Conservation (phyloP, 1,284 basidiomycete species). For the Xerocomus nothofagi region DNA sequence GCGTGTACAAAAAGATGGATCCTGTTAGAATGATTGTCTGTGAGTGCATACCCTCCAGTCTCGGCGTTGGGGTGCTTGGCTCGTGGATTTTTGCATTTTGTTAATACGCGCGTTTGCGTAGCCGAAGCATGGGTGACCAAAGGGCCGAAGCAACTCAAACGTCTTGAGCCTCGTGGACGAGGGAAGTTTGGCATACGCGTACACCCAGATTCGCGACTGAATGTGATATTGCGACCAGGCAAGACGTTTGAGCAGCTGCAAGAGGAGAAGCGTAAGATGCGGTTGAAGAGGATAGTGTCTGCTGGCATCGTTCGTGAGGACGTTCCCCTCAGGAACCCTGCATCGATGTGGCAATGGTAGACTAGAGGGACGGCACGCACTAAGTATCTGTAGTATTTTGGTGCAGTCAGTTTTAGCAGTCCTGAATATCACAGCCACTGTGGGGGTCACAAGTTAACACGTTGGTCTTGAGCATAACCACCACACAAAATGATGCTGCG, state of each 20-base stretch:
- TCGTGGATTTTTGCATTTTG: not conserved
- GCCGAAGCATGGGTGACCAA: constrained; percentile 95
- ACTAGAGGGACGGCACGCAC: constrained; percentile 4
- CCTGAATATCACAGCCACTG: constrained; percentile 22
- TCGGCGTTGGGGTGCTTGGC: not conserved
- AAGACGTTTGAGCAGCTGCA: constrained; percentile 75
- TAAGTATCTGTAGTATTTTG: too few relatives aligned
- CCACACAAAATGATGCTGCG: constrained; percentile 37
- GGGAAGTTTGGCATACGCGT: constrained; percentile 78
- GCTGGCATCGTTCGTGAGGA: constrained; percentile 80
- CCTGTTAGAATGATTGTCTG: constrained; percentile 79
- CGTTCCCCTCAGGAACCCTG: constrained; percentile 73
- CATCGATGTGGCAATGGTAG: constrained; percentile 84
- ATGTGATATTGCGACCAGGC: constrained; percentile 82
- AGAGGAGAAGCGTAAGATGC: constrained; percentile 61
- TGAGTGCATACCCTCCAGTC: constrained; percentile 33
- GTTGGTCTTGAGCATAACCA: constrained; percentile 20
- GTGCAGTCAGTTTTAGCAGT: not conserved
- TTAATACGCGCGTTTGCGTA: constrained; percentile 33
- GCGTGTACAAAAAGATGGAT: constrained; percentile 74
- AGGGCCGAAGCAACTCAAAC: constrained; percentile 63
- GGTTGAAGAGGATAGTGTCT: constrained; percentile 75
- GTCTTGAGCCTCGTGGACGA: constrained; percentile 86
- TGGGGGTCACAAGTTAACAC: constrained; percentile 13
- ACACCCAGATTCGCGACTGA: constrained; percentile 77